A percentile compares a stretch with the other conserved stretches of the same genome.
Evolutionary conservation across 345 rosid species (phyloP).

Genomic region (Moringa oleifera): DNA sequence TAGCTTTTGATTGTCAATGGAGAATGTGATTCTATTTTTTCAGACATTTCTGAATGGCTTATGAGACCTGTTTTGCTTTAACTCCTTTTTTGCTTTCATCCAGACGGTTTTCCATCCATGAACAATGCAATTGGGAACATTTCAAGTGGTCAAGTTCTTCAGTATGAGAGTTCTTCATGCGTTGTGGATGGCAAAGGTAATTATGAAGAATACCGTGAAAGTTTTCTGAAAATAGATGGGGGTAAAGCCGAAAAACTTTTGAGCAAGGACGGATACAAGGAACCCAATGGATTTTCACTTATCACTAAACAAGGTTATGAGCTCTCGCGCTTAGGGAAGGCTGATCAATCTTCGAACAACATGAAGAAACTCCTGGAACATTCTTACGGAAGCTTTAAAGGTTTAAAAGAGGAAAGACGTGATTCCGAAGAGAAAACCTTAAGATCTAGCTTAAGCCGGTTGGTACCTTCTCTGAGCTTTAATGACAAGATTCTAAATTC

Average conservation of each 20-base stretch:
- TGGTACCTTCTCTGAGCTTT: slow-evolving; percentile 33
- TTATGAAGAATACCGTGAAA: slow-evolving; percentile 64
- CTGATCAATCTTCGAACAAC: slow-evolving; percentile 13
- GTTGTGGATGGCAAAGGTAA: slow-evolving; percentile 43
- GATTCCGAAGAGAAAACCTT: slow-evolving; percentile 21
- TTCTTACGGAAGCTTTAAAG: slow-evolving; percentile 22
- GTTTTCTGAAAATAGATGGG: slow-evolving; percentile 46
- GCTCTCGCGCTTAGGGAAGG: slow-evolving; percentile 11
- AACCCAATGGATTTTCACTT: background rate
- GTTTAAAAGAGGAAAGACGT: slow-evolving; percentile 12
- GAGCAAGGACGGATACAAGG: slow-evolving; percentile 15
- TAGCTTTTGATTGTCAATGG: no score
- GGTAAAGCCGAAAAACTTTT: slow-evolving; percentile 8
- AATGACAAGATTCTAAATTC: slow-evolving; percentile 29
- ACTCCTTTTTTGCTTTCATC: slow-evolving; percentile 1
- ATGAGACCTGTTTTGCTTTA: background rate
- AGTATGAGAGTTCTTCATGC: slow-evolving; percentile 61
- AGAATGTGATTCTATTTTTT: no score
- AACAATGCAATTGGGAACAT: slow-evolving; percentile 35
- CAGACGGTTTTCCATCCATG: slow-evolving; percentile 48
- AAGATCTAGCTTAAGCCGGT: slow-evolving; percentile 17
- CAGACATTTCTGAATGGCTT: no score
- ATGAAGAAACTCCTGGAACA: slow-evolving; percentile 24
- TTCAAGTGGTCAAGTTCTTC: slow-evolving; percentile 58
- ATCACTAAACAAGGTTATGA: slow-evolving; percentile 18